Evolutionary conservation across 768 basidiomycete genomes (phyloP).

Genomic region (Leucosporidium yakuticum): DNA sequence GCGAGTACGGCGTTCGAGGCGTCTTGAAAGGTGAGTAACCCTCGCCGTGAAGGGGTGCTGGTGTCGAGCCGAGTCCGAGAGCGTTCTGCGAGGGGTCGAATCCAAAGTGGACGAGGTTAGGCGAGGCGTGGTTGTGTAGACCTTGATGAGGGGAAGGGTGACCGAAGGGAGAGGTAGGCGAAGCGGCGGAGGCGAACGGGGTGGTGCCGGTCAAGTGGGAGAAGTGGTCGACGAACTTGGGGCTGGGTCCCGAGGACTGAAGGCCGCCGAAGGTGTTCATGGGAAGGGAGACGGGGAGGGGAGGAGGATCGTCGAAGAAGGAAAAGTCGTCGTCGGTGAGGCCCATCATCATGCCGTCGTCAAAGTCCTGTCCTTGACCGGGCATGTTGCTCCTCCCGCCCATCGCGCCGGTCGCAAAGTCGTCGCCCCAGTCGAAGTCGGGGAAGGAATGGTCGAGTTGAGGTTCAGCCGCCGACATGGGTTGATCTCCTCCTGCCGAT

Average conservation of each 20-base stretch:
- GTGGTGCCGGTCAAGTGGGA: slow-evolving; percentile 4
- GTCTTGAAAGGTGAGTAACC: slow-evolving; percentile 7
- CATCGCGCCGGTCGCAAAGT: slow-evolving; percentile 9
- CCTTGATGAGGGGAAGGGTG: not conserved
- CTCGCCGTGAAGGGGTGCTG: not conserved
- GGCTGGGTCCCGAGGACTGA: slow-evolving; percentile 11
- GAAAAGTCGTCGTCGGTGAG: slow-evolving; percentile 36
- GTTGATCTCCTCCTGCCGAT: slow-evolving; percentile 1
- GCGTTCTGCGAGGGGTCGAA: slow-evolving; percentile 3
- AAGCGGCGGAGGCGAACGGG: slow-evolving; percentile 3
- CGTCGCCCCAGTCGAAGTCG: slow-evolving; percentile 32
- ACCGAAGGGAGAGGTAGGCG: slow-evolving; percentile 3
- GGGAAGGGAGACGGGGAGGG: not conserved
- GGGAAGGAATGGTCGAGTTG: slow-evolving; percentile 18
- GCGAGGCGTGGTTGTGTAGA: slow-evolving; percentile 4
- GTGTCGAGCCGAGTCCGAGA: slow-evolving; percentile 5
- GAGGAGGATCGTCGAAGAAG: slow-evolving; percentile 26
- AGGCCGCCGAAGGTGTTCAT: not conserved
- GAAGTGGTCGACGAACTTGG: slow-evolving; percentile 27
- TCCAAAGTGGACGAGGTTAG: not conserved
- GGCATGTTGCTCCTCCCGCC: not conserved
- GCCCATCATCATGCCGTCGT: slow-evolving; percentile 27
- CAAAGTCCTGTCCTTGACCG: slow-evolving; percentile 6
- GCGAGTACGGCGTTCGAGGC: slow-evolving; percentile 10
- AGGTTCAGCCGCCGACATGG: not conserved